Evolutionary conservation across 78 protist species (phyloP).

Genomic region (Dictyostelium citrinum): DNA sequence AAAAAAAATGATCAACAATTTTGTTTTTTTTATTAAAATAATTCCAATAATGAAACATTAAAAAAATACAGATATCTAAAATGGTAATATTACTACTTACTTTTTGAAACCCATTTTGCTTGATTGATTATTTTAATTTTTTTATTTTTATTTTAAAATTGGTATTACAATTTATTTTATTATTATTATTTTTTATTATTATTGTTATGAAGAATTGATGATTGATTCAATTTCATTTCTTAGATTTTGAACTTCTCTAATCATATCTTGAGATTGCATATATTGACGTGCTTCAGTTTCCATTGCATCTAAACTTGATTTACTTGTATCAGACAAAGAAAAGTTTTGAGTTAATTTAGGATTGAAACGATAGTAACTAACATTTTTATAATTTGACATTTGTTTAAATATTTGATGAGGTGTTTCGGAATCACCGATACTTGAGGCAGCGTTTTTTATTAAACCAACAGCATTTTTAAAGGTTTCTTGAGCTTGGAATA

Average conservation of each 20-base stretch:
- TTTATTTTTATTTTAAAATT: too few relatives aligned
- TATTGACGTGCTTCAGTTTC: neutral
- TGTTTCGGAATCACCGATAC: conserved; percentile 7
- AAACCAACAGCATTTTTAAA: neutral
- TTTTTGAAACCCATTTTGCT: too few relatives aligned
- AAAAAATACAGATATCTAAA: too few relatives aligned
- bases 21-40: too few relatives aligned
- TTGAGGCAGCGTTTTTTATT: neutral
- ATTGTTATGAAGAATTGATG: neutral
- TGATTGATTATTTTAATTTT: too few relatives aligned
- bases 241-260: neutral
- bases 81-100: too few relatives aligned
- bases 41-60: too few relatives aligned
- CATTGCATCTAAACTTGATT: neutral
- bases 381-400: neutral
- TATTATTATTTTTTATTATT: neutral
- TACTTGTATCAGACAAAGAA: neutral
- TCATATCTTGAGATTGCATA: neutral
- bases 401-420: conserved; percentile 13
- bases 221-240: conserved; percentile 6
- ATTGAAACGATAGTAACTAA: conserved; percentile 3
- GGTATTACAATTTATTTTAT: too few relatives aligned
- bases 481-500: neutral
- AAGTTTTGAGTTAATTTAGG: neutral
- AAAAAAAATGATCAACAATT: too few relatives aligned